Percentiles rank a stretch among this genome's conserved stretches.
Conservation (phyloP, 1,284 basidiomycete species). For the Pascua guehoae region DNA sequence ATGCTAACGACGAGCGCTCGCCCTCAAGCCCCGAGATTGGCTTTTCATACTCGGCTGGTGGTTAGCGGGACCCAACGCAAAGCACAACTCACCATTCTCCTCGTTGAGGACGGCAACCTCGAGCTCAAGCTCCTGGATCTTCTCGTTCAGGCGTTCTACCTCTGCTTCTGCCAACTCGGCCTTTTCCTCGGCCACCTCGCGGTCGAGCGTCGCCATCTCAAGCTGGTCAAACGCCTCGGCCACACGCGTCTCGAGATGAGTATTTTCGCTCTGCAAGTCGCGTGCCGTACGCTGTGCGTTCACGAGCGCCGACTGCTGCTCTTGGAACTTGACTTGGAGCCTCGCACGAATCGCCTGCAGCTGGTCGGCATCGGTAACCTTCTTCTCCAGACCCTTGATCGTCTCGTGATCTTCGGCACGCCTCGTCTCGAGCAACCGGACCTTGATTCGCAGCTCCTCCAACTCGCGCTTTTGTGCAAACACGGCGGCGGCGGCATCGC, state of each 20-base stretch:
- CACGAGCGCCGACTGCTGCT: slow-evolving; percentile 71
- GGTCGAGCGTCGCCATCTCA: slow-evolving; percentile 92
- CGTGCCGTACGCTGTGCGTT: slow-evolving; percentile 63
- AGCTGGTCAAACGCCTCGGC: slow-evolving; percentile 79
- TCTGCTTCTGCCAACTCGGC: slow-evolving; percentile 76
- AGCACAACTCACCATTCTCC: slow-evolving; percentile 47
- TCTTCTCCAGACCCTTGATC: slow-evolving; percentile 77
- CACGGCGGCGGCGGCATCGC: slow-evolving; percentile 13
- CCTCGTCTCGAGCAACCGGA: slow-evolving; percentile 79
- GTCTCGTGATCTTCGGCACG: slow-evolving; percentile 79
- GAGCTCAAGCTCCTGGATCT: slow-evolving; percentile 73
- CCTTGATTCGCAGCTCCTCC: slow-evolving; percentile 77
- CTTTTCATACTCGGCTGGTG: slow-evolving; percentile 44
- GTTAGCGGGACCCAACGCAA: slow-evolving; percentile 1
- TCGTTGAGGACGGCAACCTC: slow-evolving; percentile 75
- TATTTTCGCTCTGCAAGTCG: slow-evolving; percentile 62
- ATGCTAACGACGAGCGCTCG: slow-evolving; percentile 66
- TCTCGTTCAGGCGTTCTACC: slow-evolving; percentile 71
- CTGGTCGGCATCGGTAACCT: slow-evolving; percentile 74
- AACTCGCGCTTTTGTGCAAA: slow-evolving; percentile 49
- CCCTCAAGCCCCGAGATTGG: slow-evolving; percentile 53
- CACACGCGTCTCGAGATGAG: slow-evolving; percentile 61
- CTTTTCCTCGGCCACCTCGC: slow-evolving; percentile 94
- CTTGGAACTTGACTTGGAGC: slow-evolving; percentile 78
- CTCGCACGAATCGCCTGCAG: slow-evolving; percentile 83